Conservation (phyloP, 1,139 yeast genomes). For the Candida sp. region DNA sequence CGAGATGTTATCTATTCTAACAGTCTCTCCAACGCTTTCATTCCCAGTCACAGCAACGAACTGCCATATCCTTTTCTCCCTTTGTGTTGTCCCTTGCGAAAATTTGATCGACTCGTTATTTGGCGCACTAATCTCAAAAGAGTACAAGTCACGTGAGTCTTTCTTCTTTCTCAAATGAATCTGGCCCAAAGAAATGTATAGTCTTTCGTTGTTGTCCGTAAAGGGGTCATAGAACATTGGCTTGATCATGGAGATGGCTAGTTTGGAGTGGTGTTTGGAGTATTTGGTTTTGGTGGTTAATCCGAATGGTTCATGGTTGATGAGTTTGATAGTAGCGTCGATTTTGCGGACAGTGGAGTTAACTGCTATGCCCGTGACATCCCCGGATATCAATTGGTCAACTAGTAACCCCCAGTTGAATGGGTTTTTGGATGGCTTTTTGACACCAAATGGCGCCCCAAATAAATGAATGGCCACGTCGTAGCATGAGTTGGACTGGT, state of each 20-base stretch:
- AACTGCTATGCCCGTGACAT: slow-evolving; percentile 78
- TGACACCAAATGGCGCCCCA: slow-evolving; percentile 75
- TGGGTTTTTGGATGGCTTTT: slow-evolving; percentile 42
- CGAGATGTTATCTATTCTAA: slow-evolving; percentile 61
- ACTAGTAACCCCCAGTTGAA: slow-evolving; percentile 80
- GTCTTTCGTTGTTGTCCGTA: slow-evolving; percentile 61
- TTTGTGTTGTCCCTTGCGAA: slow-evolving; percentile 72
- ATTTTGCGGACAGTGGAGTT: slow-evolving; percentile 82
- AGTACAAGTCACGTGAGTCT: slow-evolving; percentile 41
- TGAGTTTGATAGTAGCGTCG: slow-evolving; percentile 74
- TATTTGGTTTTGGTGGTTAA: slow-evolving; percentile 29
- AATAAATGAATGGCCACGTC: slow-evolving; percentile 75
- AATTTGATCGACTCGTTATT: slow-evolving; percentile 55
- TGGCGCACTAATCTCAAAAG: slow-evolving; percentile 52
- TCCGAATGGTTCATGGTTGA: slow-evolving; percentile 52
- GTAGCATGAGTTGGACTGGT: slow-evolving; percentile 61
- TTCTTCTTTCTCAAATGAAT: slow-evolving; percentile 37
- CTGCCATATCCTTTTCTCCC: slow-evolving; percentile 61
- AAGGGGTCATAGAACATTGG: slow-evolving; percentile 69
- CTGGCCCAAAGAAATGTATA: slow-evolving; percentile 62
- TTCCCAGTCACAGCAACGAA: slow-evolving; percentile 79
- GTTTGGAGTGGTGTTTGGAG: slow-evolving; percentile 44
- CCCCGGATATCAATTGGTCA: slow-evolving; percentile 78
- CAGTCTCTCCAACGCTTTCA: slow-evolving; percentile 74
- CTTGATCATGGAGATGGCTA: slow-evolving; percentile 61